Evolutionary conservation across 192 early-diverging fungal genomes (phyloP), one percentile per base, ranked within the genome.

Genomic region (Backusella tarrabulga): DNA sequence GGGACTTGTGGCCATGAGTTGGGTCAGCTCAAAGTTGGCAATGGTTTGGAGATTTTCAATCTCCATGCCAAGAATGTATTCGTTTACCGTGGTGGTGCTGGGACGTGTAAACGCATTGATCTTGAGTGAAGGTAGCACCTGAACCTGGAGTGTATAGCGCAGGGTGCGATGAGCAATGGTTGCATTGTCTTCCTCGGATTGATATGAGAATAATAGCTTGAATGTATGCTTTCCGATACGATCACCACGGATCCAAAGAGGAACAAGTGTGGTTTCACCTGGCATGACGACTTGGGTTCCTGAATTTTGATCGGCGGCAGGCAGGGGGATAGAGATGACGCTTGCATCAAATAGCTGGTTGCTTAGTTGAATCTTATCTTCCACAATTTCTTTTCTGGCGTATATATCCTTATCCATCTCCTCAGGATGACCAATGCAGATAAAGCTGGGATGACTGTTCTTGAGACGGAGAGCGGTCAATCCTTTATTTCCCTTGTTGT

Each of bases 41-140:
- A 85, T 79, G 9, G 81, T 79, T 46, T 91, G 93, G 46, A 95
- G 74, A 75, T 95, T 95, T 75, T 95, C 94, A 21, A 91, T 88
- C 89, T 99, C 98, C 42, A 99, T 90, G 2, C 96, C 97, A 34
- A 99, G 87, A 34, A 97, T 91, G 73, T 95, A 97, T 77, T 98
- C 96, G 79, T 92, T 89, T 7, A 95, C 84, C 12, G 80, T 85
- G n/a, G 81, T 86, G 23, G 89, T 84, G 72, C 95, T 95, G 6
- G 95, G 94, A 32, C 96, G 83, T 9, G 97, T 96, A 81, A 99
- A 98, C 0, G 97, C 95, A 77, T 96, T 97, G 80, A 99, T 95
- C 67, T 95, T 90, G 19, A 99, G 85, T 4, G 96, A 97, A 9
- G 96, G 95, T 42, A 88, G 81, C 3, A 99, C 96, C 21, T 94